Percentiles rank a stretch among this genome's conserved stretches.
These are phyloP conservation scores for Aphanomyces stellatus DNA, from an alignment of 352 stramenopile genomes.

Conservation along the genomic window DNA sequence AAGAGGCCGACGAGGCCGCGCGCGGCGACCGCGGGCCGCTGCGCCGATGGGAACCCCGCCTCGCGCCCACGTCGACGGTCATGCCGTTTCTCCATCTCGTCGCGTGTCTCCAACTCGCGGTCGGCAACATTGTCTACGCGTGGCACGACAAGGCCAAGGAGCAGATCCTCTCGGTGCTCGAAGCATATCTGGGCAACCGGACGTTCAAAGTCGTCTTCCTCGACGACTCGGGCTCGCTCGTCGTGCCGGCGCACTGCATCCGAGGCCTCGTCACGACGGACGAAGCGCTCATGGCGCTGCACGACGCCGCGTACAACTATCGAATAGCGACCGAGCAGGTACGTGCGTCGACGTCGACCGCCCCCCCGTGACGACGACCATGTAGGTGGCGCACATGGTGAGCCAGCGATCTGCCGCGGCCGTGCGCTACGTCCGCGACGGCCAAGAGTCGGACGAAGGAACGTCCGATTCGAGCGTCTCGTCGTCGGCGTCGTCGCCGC, in stretches of 20 bases:
- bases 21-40: not conserved
- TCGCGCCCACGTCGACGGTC: not conserved
- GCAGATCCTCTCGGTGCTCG: constrained; percentile 8
- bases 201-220: constrained; percentile 7
- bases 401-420: not conserved
- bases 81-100: constrained; percentile 2
- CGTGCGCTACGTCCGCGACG: not conserved
- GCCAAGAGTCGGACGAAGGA: not conserved
- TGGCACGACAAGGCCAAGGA: constrained; percentile 15
- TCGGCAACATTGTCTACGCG: constrained; percentile 17
- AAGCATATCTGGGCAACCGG: not conserved
- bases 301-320: constrained; percentile 15
- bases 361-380: not conserved
- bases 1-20: not conserved
- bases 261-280: constrained; percentile 9
- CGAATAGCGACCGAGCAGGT: constrained; percentile 1
- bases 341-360: not conserved
- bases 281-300: constrained; percentile 14
- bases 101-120: constrained; percentile 5
- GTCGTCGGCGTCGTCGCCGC: constrained; percentile 2
- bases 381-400: not conserved
- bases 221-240: not conserved
- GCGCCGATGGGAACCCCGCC: not conserved
- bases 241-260: not conserved
- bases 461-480: not conserved